Percentiles rank a stretch among this genome's conserved stretches.
Evolutionary conservation across 176 grass and related monocot species (phyloP).

Genomic region (barley (Hordeum vulgare)): DNA sequence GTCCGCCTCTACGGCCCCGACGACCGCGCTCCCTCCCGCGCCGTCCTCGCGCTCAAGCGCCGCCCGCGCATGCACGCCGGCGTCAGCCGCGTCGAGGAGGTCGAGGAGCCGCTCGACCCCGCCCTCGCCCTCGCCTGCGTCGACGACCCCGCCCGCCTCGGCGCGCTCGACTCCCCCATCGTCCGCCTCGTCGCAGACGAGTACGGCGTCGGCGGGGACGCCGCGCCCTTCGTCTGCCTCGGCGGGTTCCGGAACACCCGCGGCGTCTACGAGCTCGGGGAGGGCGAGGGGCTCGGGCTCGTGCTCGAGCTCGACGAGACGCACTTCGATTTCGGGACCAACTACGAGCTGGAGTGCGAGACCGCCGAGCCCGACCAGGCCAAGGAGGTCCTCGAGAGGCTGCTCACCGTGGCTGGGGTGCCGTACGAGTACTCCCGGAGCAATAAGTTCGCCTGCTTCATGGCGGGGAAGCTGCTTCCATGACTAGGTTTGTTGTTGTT

Average conservation of each 20-base stretch:
- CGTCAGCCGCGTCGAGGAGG: constrained; percentile 79
- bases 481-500: constrained; percentile 24
- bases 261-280: constrained; percentile 55
- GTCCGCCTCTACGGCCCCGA: constrained; percentile 60
- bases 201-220: constrained; percentile 39
- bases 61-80: constrained; percentile 53
- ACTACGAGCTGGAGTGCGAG: constrained; percentile 86
- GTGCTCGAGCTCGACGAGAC: constrained; percentile 83
- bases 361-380: constrained; percentile 52
- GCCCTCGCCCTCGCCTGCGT: constrained; percentile 63
- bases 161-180: constrained; percentile 45
- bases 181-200: constrained; percentile 54
- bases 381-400: constrained; percentile 51
- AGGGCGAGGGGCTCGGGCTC: constrained; percentile 22
- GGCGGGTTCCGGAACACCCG: constrained; percentile 86
- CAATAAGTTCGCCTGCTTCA: constrained; percentile 78
- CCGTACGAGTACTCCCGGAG: constrained; percentile 52
- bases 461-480: constrained; percentile 66
- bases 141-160: constrained; percentile 52
- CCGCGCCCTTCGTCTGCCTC: constrained; percentile 48
- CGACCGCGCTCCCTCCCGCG: constrained; percentile 26
- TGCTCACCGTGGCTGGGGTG: constrained; percentile 56
- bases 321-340: constrained; percentile 59
- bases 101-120: constrained; percentile 69
- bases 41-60: constrained; percentile 78